Evolutionary conservation across 805 yeast genomes (phyloP).

Genomic region (Kazachstania martiniae): DNA sequence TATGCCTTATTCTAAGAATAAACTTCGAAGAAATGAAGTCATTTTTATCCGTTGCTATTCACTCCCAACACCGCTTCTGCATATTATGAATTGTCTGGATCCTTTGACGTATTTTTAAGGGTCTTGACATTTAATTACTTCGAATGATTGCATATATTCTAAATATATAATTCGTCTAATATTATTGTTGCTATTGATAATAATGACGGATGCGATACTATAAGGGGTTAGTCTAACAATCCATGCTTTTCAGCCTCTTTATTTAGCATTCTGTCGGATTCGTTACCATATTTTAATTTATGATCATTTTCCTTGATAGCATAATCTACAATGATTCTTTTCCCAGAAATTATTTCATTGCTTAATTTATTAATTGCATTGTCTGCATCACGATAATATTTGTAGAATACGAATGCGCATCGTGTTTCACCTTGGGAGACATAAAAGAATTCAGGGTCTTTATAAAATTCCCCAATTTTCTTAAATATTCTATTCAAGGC

Average conservation of each 20-base stretch:
- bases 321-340: conserved; percentile 48
- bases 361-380: conserved; percentile 58
- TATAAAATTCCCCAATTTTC: conserved; percentile 53
- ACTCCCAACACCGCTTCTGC: no score
- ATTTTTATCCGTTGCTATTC: no score
- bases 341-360: conserved; percentile 59
- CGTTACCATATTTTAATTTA: conserved; percentile 62
- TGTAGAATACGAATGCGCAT: conserved; percentile 56
- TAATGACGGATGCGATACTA: no score
- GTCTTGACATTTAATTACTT: no score
- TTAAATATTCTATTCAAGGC: conserved; percentile 41
- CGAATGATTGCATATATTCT: no score
- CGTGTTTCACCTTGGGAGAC: conserved; percentile 40
- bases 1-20: no score
- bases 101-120: no score
- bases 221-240: no score
- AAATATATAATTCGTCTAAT: no score
- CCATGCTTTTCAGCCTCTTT: conserved; percentile 43
- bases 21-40: no score
- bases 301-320: conserved; percentile 54
- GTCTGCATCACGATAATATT: conserved; percentile 59
- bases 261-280: conserved; percentile 62
- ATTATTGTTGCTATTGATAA: no score
- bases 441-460: conserved; percentile 31
- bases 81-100: no score